Evolutionary conservation across 345 rosid species (phyloP), one percentile per base, ranked within the genome.

Genomic region (Litchi chinensis): DNA sequence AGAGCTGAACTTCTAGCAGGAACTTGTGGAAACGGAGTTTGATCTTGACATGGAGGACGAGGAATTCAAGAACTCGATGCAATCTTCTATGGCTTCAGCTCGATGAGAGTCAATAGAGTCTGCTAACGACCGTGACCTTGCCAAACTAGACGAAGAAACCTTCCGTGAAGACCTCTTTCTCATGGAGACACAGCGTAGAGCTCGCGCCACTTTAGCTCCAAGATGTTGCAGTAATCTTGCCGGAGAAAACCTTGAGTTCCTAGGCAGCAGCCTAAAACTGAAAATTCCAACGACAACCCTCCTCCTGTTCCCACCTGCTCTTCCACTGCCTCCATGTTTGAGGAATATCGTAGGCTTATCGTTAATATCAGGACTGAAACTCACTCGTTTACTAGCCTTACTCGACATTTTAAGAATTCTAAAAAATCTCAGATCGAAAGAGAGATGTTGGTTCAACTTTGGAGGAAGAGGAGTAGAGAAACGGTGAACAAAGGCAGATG

Each of bases 81-180:
- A 95, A 70, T 95, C 98, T 80, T 92, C 93, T 8, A 95, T 86
- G 50, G 95, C 98, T 84, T 95, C 97, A 59, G 93, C 97, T 82
- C 91, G 68, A 48, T 92, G 98, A 18, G 96, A 92, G 64, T 95
- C 97, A 6, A 82, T 78, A 22, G 93, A 83, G n/a, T 91, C 97
- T 18, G 83, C 87, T n/a, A 91, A 68, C 18, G 96, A 95, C 63
- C 91, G 82, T 57, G 97, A 91, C 84, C 99, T 92, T 28, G 79
- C 74, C 83, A 95, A 74, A 57, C 78, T 76, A 5, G 87, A 77
- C 0, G 91, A 82, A 65, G 92, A 82, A 54, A 87, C 87, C 78
- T 85, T 88, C 2, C 86, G 83, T 2, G 88, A 88, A 41, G 88
- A 76, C 57, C 85, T 91, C 75, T 84, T 88, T 59, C 83, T 41